Evolutionary conservation across 306 rosid species (phyloP).

Genomic region (Castanea sativa): DNA sequence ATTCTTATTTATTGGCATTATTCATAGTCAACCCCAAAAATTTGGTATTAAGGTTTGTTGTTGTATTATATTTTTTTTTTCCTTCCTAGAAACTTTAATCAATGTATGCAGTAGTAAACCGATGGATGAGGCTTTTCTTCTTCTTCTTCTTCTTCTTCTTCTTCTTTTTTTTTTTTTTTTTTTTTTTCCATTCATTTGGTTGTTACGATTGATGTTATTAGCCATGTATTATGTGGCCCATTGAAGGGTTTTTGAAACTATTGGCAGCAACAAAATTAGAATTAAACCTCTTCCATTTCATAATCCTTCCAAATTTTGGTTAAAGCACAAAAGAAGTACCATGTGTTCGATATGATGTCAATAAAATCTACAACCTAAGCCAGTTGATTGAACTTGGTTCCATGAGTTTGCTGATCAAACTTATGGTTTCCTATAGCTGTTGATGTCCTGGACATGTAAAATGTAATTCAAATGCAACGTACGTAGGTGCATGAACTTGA

Average conservation of each 20-base stretch:
- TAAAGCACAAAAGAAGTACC: background rate
- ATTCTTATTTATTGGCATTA: too few species aligned
- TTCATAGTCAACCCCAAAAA: too few species aligned
- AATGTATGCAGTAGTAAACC: background rate
- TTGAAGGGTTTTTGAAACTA: too few species aligned
- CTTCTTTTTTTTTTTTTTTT: too few species aligned
- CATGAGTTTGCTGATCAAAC: too few species aligned
- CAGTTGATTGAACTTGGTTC: background rate
- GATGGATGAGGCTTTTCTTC: too few species aligned
- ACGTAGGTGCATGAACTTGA: background rate
- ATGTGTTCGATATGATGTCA: background rate
- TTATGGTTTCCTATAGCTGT: background rate
- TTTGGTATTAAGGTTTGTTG: too few species aligned
- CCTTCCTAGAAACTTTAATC: background rate
- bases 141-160: too few species aligned
- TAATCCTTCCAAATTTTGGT: background rate
- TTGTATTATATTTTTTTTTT: too few species aligned
- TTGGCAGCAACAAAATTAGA: too few species aligned
- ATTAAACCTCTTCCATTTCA: too few species aligned
- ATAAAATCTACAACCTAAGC: background rate
- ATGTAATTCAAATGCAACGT: background rate
- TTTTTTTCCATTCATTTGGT: background rate
- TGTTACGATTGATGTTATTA: background rate
- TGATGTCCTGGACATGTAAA: background rate
- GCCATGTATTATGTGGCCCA: too few species aligned